A percentile compares a stretch with the other conserved stretches of the same genome.
These are phyloP conservation scores for Ordospora colligata DNA, from an alignment of 371 early-diverging fungal species.

Conservation along the genomic window DNA sequence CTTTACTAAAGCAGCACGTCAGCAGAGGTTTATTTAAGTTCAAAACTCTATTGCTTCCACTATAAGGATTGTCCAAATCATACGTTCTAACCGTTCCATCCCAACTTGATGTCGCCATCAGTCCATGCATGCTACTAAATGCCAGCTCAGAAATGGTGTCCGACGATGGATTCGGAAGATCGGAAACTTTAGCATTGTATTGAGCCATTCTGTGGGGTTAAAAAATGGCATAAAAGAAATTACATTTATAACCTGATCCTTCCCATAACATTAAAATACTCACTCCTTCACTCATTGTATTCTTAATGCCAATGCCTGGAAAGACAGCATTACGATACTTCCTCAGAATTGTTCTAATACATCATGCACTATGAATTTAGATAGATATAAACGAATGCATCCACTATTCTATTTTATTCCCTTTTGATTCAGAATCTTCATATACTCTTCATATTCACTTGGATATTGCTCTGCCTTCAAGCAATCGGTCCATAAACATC, in stretches of 20 bases:
- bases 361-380: not conserved
- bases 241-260: not conserved
- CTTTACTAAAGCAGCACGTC: constrained; percentile 44
- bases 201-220: constrained; percentile 15
- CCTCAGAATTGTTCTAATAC: too few relatives aligned
- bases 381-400: not conserved
- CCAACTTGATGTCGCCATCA: constrained; percentile 57
- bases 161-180: constrained; percentile 46
- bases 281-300: too few relatives aligned
- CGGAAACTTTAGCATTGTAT: constrained; percentile 8
- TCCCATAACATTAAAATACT: too few relatives aligned
- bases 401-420: not conserved
- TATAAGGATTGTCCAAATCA: constrained; percentile 23
- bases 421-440: not conserved
- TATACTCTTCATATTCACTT: not conserved
- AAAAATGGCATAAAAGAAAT: not conserved
- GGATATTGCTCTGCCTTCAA: not conserved
- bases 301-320: too few relatives aligned
- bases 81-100: constrained; percentile 58
- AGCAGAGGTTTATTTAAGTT: constrained; percentile 51
- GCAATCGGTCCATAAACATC: not conserved
- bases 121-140: constrained; percentile 34
- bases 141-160: constrained; percentile 55
- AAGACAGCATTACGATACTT: too few relatives aligned
- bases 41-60: not conserved